phyloP scores from a whole-genome alignment of 1,284 basidiomycete species.

The Uromyces viciae-fabae region DNA sequence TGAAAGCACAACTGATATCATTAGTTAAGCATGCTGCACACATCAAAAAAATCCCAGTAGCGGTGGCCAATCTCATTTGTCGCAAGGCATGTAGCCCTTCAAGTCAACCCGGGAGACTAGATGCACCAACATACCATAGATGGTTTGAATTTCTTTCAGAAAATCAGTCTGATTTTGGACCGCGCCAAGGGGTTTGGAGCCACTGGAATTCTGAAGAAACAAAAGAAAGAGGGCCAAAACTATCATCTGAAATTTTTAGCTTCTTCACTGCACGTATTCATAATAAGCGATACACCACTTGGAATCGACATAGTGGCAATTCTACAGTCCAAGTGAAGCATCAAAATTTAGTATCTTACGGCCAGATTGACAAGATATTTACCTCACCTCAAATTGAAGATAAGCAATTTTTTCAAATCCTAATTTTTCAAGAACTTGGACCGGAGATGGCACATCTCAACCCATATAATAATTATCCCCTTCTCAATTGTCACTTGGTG shows the following conservation, averaged over 20 bases:
- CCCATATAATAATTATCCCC: neutral
- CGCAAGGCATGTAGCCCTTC: neutral
- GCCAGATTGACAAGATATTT: neutral
- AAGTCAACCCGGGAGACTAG: neutral
- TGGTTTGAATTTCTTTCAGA: neutral
- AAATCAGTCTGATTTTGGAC: neutral
- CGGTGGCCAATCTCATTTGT: too few relatives aligned
- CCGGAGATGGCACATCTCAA: neutral
- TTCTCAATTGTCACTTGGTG: neutral
- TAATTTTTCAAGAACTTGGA: neutral
- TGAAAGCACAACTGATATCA: neutral
- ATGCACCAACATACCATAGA: neutral
- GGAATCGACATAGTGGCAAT: neutral
- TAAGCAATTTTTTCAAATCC: neutral
- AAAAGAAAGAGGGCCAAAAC: too few relatives aligned
- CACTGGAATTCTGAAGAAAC: constrained; percentile 2
- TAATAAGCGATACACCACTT: neutral
- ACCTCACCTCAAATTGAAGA: neutral
- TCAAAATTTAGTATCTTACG: neutral
- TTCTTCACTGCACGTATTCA: too few relatives aligned
- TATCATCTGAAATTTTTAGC: too few relatives aligned
- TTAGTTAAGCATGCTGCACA: too few relatives aligned
- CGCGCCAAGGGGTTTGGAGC: neutral
- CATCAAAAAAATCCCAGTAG: too few relatives aligned
- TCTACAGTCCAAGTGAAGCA: neutral